Percentiles rank a stretch among this genome's conserved stretches.
phyloP scores from a whole-genome alignment of 768 basidiomycete genomes.

The Collybia mongolica region DNA sequence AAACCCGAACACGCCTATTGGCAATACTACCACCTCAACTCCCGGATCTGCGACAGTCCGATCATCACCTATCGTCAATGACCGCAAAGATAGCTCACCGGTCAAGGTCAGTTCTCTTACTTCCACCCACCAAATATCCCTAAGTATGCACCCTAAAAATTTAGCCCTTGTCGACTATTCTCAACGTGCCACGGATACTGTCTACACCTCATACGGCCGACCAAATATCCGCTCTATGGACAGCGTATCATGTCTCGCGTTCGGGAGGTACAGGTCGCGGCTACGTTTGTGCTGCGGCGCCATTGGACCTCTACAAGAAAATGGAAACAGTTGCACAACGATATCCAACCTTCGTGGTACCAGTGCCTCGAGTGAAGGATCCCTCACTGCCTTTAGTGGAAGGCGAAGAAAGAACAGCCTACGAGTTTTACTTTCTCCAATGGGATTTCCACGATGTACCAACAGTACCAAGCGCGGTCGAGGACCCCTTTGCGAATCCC shows the following conservation, averaged over 20 bases:
- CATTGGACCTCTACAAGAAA: constrained; percentile 65
- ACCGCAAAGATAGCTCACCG: constrained; percentile 65
- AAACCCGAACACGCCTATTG: constrained; percentile 4
- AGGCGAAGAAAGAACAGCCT: constrained; percentile 42
- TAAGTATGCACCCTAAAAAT: constrained; percentile 2
- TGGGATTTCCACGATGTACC: constrained; percentile 86
- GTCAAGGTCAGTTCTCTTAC: constrained; percentile 47
- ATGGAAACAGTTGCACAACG: constrained; percentile 63
- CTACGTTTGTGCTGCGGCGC: constrained; percentile 81
- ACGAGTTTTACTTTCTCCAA: constrained; percentile 85
- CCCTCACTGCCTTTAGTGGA: constrained; percentile 16
- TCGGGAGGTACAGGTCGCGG: constrained; percentile 81
- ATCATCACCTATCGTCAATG: constrained; percentile 6
- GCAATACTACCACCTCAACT: constrained; percentile 8
- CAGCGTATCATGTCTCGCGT: constrained; percentile 80
- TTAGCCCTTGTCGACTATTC: constrained; percentile 78
- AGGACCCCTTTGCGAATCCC: constrained; percentile 41
- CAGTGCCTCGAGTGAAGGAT: constrained; percentile 57
- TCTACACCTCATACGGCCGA: constrained; percentile 65
- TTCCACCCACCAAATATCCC: neutral
- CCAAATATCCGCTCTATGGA: constrained; percentile 85
- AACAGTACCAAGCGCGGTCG: constrained; percentile 46
- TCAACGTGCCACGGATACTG: constrained; percentile 73
- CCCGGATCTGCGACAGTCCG: neutral
- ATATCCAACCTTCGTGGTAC: constrained; percentile 82